phyloP scores from a whole-genome alignment of 768 basidiomycete genomes.

The Boletus subparvulus region DNA sequence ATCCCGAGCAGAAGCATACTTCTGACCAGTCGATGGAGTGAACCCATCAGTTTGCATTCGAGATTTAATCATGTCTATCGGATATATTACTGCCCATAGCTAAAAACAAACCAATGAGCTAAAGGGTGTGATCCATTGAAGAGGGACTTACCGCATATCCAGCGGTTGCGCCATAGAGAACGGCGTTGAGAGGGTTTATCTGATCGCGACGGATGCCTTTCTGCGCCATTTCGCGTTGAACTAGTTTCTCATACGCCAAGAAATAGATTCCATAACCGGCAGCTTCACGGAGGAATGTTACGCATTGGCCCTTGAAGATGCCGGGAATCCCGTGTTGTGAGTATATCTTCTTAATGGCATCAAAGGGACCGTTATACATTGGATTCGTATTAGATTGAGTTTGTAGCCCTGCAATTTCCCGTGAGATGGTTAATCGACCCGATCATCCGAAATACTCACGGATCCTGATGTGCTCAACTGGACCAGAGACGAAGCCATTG shows the following conservation, averaged over 20 bases:
- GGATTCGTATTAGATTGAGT: constrained; percentile 82
- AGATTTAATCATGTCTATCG: constrained; percentile 95
- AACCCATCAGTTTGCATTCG: constrained; percentile 96
- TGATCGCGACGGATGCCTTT: constrained; percentile 74
- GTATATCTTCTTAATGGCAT: constrained; percentile 86
- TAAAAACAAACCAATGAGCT: constrained; percentile 29
- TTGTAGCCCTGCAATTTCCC: constrained; percentile 65
- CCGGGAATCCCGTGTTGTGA: constrained; percentile 73
- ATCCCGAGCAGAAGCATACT: constrained; percentile 80
- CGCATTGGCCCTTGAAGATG: constrained; percentile 89
- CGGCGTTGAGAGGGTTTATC: constrained; percentile 72
- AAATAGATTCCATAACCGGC: constrained; percentile 88
- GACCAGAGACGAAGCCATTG: constrained; percentile 91
- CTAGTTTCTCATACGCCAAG: constrained; percentile 86
- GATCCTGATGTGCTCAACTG: constrained; percentile 97
- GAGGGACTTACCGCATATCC: constrained; percentile 77
- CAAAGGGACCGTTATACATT: constrained; percentile 78
- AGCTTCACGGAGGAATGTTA: constrained; percentile 84
- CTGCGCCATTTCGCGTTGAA: constrained; percentile 79
- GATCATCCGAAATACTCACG: constrained; percentile 16
- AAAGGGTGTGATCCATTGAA: background rate
- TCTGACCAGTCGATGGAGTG: constrained; percentile 67
- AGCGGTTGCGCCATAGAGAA: constrained; percentile 87
- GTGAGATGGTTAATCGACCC: background rate
- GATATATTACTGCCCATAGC: constrained; percentile 93